phyloP scores from a whole-genome alignment of 1,139 yeast genomes.

The Candida neerlandica region DNA sequence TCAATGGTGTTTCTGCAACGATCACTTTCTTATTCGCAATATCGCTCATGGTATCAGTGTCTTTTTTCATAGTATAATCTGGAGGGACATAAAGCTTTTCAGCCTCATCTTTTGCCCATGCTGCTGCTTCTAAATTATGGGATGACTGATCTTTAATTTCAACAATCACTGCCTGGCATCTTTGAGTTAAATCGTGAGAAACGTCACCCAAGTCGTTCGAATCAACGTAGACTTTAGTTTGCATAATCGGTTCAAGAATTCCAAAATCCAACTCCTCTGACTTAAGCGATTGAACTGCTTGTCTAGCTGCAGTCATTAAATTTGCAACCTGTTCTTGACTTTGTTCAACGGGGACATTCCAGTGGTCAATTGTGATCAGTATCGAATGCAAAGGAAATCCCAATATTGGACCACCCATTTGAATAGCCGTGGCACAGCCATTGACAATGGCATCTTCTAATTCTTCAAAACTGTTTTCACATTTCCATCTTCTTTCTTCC shows the following conservation, averaged over 20 bases:
- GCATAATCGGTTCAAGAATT: slow-evolving; percentile 87
- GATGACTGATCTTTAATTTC: slow-evolving; percentile 61
- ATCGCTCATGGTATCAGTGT: slow-evolving; percentile 17
- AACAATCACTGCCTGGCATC: slow-evolving; percentile 71
- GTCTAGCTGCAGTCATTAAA: slow-evolving; percentile 35
- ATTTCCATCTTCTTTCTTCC: slow-evolving; percentile 53
- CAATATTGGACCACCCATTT: slow-evolving; percentile 72
- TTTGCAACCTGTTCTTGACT: slow-evolving; percentile 28
- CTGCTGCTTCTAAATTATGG: slow-evolving; percentile 38
- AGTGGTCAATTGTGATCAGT: slow-evolving; percentile 50
- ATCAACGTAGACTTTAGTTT: slow-evolving; percentile 64
- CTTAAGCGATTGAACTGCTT: slow-evolving; percentile 36
- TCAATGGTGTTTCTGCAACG: slow-evolving; percentile 77
- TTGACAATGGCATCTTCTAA: slow-evolving; percentile 56
- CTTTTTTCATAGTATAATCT: slow-evolving; percentile 46
- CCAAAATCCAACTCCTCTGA: slow-evolving; percentile 40
- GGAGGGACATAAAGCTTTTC: slow-evolving; percentile 59
- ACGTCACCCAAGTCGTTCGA: slow-evolving; percentile 82
- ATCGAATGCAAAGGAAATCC: slow-evolving; percentile 69
- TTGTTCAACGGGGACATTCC: slow-evolving; percentile 60
- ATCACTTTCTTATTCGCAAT: slow-evolving; percentile 54
- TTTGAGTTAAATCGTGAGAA: slow-evolving; percentile 69
- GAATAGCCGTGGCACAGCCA: slow-evolving; percentile 72
- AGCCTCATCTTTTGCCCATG: slow-evolving; percentile 54
- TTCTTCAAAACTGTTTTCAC: slow-evolving; percentile 47